phyloP scores from a whole-genome alignment of 495 filamentous ascomycete genomes.

The Aspergillus funiculosus region DNA sequence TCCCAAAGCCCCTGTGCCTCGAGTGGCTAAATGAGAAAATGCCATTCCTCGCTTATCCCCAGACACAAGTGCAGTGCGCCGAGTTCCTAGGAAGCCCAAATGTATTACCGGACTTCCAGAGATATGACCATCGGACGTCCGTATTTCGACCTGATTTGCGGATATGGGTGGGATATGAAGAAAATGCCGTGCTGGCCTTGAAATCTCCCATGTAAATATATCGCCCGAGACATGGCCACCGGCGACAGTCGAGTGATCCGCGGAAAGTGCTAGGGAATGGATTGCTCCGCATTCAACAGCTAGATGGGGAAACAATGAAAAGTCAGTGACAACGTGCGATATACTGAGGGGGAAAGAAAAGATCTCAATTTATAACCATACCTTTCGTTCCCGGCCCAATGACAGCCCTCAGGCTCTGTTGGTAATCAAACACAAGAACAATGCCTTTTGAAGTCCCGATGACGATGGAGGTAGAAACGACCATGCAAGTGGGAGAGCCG shows the following conservation, averaged over 20 bases:
- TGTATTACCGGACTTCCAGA: constrained; percentile 72
- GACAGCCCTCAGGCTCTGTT: constrained; percentile 87
- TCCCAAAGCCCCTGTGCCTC: constrained; percentile 80
- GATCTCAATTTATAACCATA: constrained; percentile 32
- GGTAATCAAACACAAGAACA: constrained; percentile 92
- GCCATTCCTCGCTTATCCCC: constrained; percentile 95
- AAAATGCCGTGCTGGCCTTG: constrained; percentile 74
- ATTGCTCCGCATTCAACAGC: constrained; percentile 87
- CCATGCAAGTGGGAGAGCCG: constrained; percentile 83
- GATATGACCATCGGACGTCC: constrained; percentile 74
- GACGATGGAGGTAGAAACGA: constrained; percentile 83
- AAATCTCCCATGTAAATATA: constrained; percentile 97
- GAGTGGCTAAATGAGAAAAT: constrained; percentile 91
- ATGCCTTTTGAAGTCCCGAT: constrained; percentile 92
- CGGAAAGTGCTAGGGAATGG: constrained; percentile 82
- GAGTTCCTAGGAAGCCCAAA: constrained; percentile 88
- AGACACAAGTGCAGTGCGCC: constrained; percentile 96
- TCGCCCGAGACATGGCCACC: constrained; percentile 82
- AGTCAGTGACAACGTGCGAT: constrained; percentile 5
- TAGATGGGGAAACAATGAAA: constrained; percentile 23
- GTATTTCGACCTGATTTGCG: constrained; percentile 54
- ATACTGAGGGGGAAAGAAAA: too few species aligned
- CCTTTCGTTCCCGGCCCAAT: constrained; percentile 94
- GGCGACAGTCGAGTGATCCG: constrained; percentile 86
- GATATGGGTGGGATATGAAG: constrained; percentile 78